Evolutionary conservation across 2,329 filamentous ascomycete genomes (phyloP).

Genomic region (Aspergillus costaricaensis): DNA sequence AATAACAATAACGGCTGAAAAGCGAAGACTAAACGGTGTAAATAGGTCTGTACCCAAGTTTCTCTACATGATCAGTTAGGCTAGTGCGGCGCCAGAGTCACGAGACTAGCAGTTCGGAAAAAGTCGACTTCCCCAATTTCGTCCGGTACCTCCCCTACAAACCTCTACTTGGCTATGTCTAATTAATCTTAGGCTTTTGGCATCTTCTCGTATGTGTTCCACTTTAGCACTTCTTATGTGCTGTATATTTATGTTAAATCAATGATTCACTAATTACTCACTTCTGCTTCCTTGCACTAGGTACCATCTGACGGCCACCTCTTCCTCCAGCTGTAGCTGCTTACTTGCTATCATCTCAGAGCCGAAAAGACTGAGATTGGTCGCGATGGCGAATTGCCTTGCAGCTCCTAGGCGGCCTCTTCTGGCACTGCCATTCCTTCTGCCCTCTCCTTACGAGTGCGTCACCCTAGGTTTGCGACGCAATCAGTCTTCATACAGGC

Average conservation of each 20-base stretch:
- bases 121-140: slow-evolving; percentile 3
- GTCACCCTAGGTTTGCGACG: slow-evolving; percentile 38
- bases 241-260: no score
- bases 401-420: slow-evolving; percentile 37
- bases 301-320: not conserved
- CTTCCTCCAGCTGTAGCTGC: not conserved
- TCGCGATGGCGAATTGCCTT: slow-evolving; percentile 33
- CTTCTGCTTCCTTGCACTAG: not conserved
- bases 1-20: no score
- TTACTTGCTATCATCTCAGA: not conserved
- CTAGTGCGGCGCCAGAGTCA: not conserved
- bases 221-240: not conserved
- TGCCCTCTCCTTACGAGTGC: slow-evolving; percentile 41
- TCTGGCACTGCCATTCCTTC: slow-evolving; percentile 41
- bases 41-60: not conserved
- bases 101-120: slow-evolving; percentile 7
- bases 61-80: slow-evolving; percentile 1
- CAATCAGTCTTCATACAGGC: slow-evolving; percentile 53
- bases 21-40: no score
- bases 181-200: not conserved
- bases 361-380: not conserved
- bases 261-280: not conserved
- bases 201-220: not conserved
- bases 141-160: not conserved
- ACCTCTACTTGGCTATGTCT: not conserved